Evolutionary conservation across 768 basidiomycete genomes (phyloP), one percentile per base, ranked within the genome.

Genomic region (Imleria badia): DNA sequence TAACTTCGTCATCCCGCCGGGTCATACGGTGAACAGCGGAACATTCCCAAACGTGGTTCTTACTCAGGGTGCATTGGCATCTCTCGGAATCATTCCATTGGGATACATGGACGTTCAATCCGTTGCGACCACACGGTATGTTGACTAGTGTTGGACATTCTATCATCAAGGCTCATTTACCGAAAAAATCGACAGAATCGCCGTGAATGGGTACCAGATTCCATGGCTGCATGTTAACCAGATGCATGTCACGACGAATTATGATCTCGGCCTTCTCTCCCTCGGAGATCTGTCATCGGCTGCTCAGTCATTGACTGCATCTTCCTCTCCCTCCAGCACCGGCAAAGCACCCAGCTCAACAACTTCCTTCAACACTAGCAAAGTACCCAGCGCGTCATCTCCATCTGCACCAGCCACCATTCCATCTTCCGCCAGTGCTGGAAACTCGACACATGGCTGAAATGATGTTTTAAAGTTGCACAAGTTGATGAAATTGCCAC

Each of bases 161-260:
- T 20, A 29, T 43, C 31, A 29, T 15, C 38, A 14, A 36, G 26
- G 12, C 19, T 36, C 6, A 34, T 41, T 40, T 30, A 31, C 15
- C 34, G 15, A 45, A 55, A n/a, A 17, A 23, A 13, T n/a, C 3
- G 31, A 40, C 47, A 76, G 71, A 41, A 72, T 83, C 12, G 84
- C 79, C 5, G 60, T 71, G 14, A 77, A 78, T 19, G 84, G 85
- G 17, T 89, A 89, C 60, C 72, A 74, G 54, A 66, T 87, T 40
- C 86, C 87, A 12, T 88, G 84, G 85, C 67, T 88, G 56, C 77
- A 86, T 48, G 72, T 87, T 46, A 66, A 72, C 33, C 84, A 87
- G 66, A 69, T 67, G 38, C 60, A 65, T 42, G 84, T 87, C 8
- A 77, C 82, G 14, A 82, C 84, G 30, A 56, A 64, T 10, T 88